phyloP scores from a whole-genome alignment of 176 grass and related monocot genomes.

The Carex kokanica region DNA sequence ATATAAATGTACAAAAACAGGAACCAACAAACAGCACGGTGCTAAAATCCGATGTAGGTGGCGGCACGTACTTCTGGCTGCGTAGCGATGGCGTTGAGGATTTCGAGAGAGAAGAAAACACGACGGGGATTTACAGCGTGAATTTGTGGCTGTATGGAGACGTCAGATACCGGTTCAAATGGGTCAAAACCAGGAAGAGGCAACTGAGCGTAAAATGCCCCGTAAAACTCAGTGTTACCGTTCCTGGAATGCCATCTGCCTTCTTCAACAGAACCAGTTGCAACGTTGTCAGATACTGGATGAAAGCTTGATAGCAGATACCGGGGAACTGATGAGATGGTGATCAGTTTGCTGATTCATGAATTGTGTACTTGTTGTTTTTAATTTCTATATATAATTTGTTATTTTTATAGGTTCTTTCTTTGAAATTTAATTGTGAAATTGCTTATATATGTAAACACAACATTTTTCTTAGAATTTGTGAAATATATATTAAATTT shows the following conservation, averaged over 20 bases:
- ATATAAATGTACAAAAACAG: slow-evolving; percentile 7
- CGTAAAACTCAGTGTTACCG: not conserved
- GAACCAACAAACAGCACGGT: slow-evolving; percentile 24
- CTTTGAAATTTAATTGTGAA: not conserved
- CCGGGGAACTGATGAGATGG: not conserved
- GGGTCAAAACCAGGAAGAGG: slow-evolving; percentile 7
- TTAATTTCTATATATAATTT: not conserved
- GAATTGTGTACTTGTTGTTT: not conserved
- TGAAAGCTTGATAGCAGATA: slow-evolving; percentile 3
- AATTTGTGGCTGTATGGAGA: slow-evolving; percentile 27
- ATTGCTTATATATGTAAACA: not conserved
- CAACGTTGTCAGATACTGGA: slow-evolving; percentile 16
- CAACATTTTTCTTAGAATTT: not conserved
- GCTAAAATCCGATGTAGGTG: slow-evolving; percentile 12
- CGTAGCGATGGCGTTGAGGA: slow-evolving; percentile 6
- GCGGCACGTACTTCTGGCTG: slow-evolving; percentile 26
- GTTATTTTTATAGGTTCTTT: not conserved
- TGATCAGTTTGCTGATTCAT: not conserved
- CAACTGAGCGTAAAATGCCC: slow-evolving; percentile 29
- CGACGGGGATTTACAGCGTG: slow-evolving; percentile 17
- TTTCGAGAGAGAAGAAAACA: slow-evolving; percentile 20
- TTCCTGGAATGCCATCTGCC: not conserved
- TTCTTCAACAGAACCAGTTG: slow-evolving; percentile 25
- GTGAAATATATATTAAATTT: not conserved
- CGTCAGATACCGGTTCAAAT: slow-evolving; percentile 28